These are phyloP conservation scores for Limnanthes douglasii DNA, from an alignment of 345 rosid species.

Conservation along the genomic window DNA sequence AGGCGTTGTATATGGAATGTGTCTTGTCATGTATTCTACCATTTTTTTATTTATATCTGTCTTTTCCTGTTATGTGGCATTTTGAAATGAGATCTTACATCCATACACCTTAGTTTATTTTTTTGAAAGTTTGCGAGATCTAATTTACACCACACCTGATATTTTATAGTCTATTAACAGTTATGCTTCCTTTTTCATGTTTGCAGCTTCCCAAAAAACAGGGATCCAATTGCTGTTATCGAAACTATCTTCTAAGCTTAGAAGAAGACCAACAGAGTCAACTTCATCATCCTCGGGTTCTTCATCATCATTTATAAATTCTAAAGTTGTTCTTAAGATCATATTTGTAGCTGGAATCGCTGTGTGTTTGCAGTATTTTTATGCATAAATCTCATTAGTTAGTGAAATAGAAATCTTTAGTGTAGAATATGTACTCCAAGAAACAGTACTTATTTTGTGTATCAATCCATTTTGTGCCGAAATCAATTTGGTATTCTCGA, in stretches of 20 bases:
- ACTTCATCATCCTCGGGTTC: conserved; percentile 9
- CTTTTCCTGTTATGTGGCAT: too few relatives aligned
- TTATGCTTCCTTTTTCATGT: too few relatives aligned
- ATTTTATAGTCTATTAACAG: too few relatives aligned
- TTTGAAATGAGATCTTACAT: too few relatives aligned
- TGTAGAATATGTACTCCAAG: conserved; percentile 13
- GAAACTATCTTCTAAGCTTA: conserved; percentile 39
- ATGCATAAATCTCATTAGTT: conserved; percentile 6
- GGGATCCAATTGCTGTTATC: conserved; percentile 27
- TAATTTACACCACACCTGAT: too few relatives aligned
- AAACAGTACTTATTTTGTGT: not conserved
- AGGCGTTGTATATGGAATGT: too few relatives aligned
- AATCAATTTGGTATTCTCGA: too few relatives aligned
- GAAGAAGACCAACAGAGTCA: conserved; percentile 28
- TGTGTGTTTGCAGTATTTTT: conserved; percentile 54
- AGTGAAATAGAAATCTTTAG: conserved; percentile 3
- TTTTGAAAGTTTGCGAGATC: too few relatives aligned
- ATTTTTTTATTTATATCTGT: too few relatives aligned
- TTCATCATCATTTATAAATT: conserved; percentile 21
- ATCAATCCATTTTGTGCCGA: too few relatives aligned
- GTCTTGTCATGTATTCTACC: too few relatives aligned
- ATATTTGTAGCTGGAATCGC: conserved; percentile 47
- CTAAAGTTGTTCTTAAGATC: conserved; percentile 35
- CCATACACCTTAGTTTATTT: too few relatives aligned
- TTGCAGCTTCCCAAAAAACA: conserved; percentile 29